Evolutionary conservation across 768 basidiomycete species (phyloP).

Genomic region (Amanita pseudoporphyria): DNA sequence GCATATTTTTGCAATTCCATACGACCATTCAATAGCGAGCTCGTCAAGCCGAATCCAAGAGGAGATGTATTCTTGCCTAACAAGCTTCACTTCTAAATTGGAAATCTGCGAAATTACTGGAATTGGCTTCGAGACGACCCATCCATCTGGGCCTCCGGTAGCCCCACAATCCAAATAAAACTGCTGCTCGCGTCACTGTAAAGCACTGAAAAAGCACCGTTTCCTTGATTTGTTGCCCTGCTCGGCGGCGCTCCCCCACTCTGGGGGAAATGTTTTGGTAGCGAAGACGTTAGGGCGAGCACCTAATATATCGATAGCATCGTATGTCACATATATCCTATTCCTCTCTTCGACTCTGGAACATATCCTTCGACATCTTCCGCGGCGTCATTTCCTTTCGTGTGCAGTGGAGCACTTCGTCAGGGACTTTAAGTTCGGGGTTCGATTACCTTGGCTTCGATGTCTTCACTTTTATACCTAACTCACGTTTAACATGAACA

Average conservation of each 20-base stretch:
- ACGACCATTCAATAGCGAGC: slow-evolving; percentile 24
- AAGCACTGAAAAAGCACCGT: too few relatives aligned
- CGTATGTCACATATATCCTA: slow-evolving; percentile 49
- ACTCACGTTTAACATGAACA: slow-evolving; percentile 53
- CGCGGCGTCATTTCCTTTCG: slow-evolving; percentile 6
- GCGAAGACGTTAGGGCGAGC: slow-evolving; percentile 23
- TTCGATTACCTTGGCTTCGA: too few relatives aligned
- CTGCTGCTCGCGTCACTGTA: slow-evolving; percentile 38
- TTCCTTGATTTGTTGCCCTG: too few relatives aligned
- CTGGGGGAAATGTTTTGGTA: slow-evolving; percentile 14
- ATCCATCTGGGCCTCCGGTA: too few relatives aligned
- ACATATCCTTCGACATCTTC: slow-evolving; percentile 34
- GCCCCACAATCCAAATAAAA: too few relatives aligned
- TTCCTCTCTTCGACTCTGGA: slow-evolving; percentile 34
- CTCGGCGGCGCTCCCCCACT: too few relatives aligned
- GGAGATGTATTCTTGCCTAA: too few relatives aligned
- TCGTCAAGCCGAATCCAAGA: slow-evolving; percentile 28
- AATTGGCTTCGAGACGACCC: too few relatives aligned
- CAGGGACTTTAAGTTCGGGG: slow-evolving; percentile 16
- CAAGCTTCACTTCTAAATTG: too few relatives aligned
- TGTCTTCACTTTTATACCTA: not conserved
- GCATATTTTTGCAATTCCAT: too few relatives aligned
- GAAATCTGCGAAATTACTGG: too few relatives aligned
- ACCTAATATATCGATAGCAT: slow-evolving; percentile 63
- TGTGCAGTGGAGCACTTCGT: slow-evolving; percentile 22